Conservation (phyloP, 2,329 filamentous ascomycete genomes). For the Fusarium keratoplasticum region DNA sequence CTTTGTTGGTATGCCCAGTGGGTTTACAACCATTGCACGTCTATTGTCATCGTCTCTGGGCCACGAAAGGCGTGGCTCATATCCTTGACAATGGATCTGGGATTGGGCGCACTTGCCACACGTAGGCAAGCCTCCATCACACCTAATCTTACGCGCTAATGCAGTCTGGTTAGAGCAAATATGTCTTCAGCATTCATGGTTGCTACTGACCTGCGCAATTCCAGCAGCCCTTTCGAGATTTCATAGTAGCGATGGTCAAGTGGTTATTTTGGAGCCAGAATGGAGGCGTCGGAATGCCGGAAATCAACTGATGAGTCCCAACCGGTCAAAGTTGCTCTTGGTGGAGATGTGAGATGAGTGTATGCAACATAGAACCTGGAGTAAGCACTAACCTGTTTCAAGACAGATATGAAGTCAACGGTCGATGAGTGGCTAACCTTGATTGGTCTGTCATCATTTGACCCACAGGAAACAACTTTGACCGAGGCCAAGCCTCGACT, state of each 20-base stretch:
- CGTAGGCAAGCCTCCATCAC: slow-evolving; percentile 21
- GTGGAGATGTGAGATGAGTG: background rate
- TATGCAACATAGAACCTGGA: background rate
- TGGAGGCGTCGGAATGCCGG: background rate
- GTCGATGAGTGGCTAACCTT: background rate
- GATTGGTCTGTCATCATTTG: background rate
- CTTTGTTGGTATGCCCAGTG: rapidly evolving
- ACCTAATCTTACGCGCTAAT: slow-evolving; percentile 36
- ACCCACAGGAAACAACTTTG: slow-evolving; percentile 29
- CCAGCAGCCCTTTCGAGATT: slow-evolving; percentile 32
- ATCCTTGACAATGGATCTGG: slow-evolving; percentile 22
- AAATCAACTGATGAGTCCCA: background rate
- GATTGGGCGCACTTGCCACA: slow-evolving; percentile 23
- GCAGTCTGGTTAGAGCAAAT: background rate
- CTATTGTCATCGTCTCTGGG: slow-evolving; percentile 22
- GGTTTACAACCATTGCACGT: slow-evolving; percentile 10
- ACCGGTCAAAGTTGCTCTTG: slow-evolving; percentile 19
- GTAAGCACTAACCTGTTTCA: background rate
- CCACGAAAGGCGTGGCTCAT: slow-evolving; percentile 34
- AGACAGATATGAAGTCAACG: background rate
- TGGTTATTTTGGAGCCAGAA: background rate
- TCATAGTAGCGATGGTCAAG: background rate
- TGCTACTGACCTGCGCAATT: slow-evolving; percentile 33
- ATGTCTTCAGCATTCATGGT: background rate
- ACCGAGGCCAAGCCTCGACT: slow-evolving; percentile 4